Percentiles rank a stretch among this genome's conserved stretches.
phyloP scores from a whole-genome alignment of 2,329 filamentous ascomycete species.

The Colletotrichum sp. region DNA sequence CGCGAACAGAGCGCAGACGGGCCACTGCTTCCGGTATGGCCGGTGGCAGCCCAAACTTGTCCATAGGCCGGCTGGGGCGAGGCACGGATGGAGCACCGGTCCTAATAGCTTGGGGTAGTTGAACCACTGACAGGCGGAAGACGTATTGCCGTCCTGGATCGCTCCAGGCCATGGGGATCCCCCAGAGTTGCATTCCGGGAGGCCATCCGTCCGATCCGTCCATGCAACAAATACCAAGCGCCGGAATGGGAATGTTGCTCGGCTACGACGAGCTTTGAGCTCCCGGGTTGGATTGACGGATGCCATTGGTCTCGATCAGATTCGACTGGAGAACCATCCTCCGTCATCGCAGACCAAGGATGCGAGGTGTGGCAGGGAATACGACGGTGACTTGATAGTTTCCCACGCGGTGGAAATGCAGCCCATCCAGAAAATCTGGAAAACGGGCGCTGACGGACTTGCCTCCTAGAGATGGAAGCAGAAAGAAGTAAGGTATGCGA shows the following conservation, averaged over 20 bases:
- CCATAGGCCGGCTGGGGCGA: neutral
- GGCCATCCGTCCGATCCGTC: neutral
- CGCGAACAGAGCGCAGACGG: neutral
- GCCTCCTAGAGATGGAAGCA: neutral
- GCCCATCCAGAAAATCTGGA: neutral
- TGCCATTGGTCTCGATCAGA: neutral
- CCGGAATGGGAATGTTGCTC: neutral
- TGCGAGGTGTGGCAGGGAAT: neutral
- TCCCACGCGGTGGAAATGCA: neutral
- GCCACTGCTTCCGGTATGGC: slow-evolving; percentile 4
- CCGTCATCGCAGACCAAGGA: neutral
- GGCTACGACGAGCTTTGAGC: neutral
- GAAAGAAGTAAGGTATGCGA: neutral
- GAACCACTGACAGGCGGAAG: neutral
- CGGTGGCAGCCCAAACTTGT: neutral
- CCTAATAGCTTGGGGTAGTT: neutral
- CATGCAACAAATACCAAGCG: neutral
- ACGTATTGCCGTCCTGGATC: neutral
- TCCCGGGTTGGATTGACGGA: neutral
- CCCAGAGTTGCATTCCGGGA: neutral
- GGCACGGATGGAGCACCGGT: neutral
- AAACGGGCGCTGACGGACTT: neutral
- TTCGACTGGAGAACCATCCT: neutral
- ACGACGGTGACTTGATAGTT: neutral
- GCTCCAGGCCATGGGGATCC: neutral